phyloP scores from a whole-genome alignment of 345 rosid genomes.

The Hypericum perforatum region DNA sequence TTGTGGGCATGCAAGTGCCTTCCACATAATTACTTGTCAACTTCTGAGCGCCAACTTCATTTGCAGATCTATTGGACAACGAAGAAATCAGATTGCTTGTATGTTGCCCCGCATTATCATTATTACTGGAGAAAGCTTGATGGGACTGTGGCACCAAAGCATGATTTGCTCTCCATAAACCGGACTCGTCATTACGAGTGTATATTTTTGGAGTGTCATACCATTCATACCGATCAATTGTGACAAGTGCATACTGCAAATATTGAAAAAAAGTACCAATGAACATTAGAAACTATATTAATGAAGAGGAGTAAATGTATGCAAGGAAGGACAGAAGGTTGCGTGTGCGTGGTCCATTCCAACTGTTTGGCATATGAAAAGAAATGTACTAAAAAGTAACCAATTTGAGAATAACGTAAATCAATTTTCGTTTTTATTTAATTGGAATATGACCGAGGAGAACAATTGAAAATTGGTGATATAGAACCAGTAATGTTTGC shows the following conservation, averaged over 20 bases:
- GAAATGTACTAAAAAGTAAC: no score
- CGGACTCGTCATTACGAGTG: constrained; percentile 78
- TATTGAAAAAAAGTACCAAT: not conserved
- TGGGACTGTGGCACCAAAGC: constrained; percentile 36
- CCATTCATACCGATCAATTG: constrained; percentile 94
- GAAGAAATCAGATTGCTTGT: constrained; percentile 16
- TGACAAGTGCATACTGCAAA: constrained; percentile 76
- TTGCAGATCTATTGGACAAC: not conserved
- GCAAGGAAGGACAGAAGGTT: no score
- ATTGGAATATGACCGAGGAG: no score
- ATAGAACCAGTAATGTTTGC: no score
- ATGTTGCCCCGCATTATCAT: constrained; percentile 20
- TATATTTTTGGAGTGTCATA: constrained; percentile 82
- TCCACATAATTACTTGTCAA: constrained; percentile 3
- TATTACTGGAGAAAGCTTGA: constrained; percentile 25
- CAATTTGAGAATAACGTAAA: no score
- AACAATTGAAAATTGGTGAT: no score
- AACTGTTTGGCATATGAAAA: no score
- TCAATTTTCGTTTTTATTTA: no score
- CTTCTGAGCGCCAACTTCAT: constrained; percentile 37
- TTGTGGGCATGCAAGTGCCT: no score
- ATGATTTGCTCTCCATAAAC: constrained; percentile 70
- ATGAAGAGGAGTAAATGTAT: no score
- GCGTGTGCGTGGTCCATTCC: no score
- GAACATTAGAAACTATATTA: not conserved